A percentile compares a stretch with the other conserved stretches of the same genome.
Evolutionary conservation across 768 basidiomycete genomes (phyloP).

Genomic region (Suillus tomentosus): DNA sequence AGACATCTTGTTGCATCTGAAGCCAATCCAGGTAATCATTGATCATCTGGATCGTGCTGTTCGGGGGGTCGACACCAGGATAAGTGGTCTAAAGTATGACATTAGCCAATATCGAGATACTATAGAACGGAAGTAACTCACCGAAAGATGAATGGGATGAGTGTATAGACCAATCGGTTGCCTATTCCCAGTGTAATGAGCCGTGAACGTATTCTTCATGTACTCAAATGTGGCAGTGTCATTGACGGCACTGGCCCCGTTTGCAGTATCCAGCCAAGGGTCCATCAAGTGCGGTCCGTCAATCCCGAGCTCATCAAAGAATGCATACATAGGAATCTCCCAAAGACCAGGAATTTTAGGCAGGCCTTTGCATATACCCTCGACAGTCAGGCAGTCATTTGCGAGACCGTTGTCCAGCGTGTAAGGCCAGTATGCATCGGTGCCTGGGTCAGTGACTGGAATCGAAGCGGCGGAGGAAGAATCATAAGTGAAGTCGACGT

Average conservation of each 20-base stretch:
- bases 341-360: slow-evolving; percentile 77
- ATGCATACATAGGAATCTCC: slow-evolving; percentile 85
- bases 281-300: slow-evolving; percentile 76
- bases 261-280: slow-evolving; percentile 72
- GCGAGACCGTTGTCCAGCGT: slow-evolving; percentile 79
- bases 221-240: slow-evolving; percentile 67
- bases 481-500: slow-evolving; percentile 71
- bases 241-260: slow-evolving; percentile 51
- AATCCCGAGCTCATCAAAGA: slow-evolving; percentile 61
- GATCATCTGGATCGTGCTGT: slow-evolving; percentile 70
- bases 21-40: slow-evolving; percentile 84
- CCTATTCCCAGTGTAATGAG: slow-evolving; percentile 72
- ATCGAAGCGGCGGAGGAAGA: slow-evolving; percentile 60
- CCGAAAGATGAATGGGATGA: slow-evolving; percentile 77
- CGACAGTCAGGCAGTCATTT: slow-evolving; percentile 67
- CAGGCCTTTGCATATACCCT: slow-evolving; percentile 63
- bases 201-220: slow-evolving; percentile 74
- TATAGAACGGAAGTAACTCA: slow-evolving; percentile 19
- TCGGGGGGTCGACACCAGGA: slow-evolving; percentile 55
- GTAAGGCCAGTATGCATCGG: slow-evolving; percentile 85
- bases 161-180: slow-evolving; percentile 83
- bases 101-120: slow-evolving; percentile 6
- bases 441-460: slow-evolving; percentile 63
- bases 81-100: slow-evolving; percentile 44
- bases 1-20: slow-evolving; percentile 67